Evolutionary conservation across 1,284 basidiomycete species (phyloP).

Genomic region (Paramarasmius palmivorus): DNA sequence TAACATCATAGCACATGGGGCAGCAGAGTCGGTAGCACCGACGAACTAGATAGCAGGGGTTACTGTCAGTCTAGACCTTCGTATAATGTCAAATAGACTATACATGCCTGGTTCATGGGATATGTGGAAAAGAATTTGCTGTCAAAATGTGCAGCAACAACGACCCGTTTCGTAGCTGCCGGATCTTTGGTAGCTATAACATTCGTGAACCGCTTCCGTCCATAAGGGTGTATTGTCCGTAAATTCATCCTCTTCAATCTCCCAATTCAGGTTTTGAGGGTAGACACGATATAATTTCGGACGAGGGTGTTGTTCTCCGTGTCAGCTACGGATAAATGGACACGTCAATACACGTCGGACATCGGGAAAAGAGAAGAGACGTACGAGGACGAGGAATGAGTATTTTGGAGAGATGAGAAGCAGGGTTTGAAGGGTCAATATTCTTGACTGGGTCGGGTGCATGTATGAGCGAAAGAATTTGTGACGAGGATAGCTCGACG

Average conservation of each 20-base stretch:
- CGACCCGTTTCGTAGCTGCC: slow-evolving; percentile 75
- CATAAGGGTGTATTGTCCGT: slow-evolving; percentile 82
- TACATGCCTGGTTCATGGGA: slow-evolving; percentile 70
- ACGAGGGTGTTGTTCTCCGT: slow-evolving; percentile 80
- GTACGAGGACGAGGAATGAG: slow-evolving; percentile 80
- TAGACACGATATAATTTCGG: slow-evolving; percentile 72
- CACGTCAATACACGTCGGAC: slow-evolving; percentile 11
- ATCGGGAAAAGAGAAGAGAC: slow-evolving; percentile 29
- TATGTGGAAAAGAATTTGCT: slow-evolving; percentile 84
- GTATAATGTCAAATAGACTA: slow-evolving; percentile 5
- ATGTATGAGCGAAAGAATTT: slow-evolving; percentile 52
- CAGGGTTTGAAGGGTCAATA: slow-evolving; percentile 60
- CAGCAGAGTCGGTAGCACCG: slow-evolving; percentile 97
- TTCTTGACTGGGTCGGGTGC: slow-evolving; percentile 65
- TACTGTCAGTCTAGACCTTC: slow-evolving; percentile 5
- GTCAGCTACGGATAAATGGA: slow-evolving; percentile 46
- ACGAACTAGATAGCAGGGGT: slow-evolving; percentile 66
- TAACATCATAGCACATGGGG: slow-evolving; percentile 91
- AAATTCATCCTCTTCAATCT: slow-evolving; percentile 83
- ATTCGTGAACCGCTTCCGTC: slow-evolving; percentile 83
- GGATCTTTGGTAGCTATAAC: slow-evolving; percentile 94
- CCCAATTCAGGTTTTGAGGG: slow-evolving; percentile 79
- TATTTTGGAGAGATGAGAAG: slow-evolving; percentile 78
- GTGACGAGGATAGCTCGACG: slow-evolving; percentile 47
- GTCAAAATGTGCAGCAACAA: slow-evolving; percentile 95